These are phyloP conservation scores for Teratosphaeria destructans DNA, from an alignment of 2,329 filamentous ascomycete genomes.

Conservation along the genomic window DNA sequence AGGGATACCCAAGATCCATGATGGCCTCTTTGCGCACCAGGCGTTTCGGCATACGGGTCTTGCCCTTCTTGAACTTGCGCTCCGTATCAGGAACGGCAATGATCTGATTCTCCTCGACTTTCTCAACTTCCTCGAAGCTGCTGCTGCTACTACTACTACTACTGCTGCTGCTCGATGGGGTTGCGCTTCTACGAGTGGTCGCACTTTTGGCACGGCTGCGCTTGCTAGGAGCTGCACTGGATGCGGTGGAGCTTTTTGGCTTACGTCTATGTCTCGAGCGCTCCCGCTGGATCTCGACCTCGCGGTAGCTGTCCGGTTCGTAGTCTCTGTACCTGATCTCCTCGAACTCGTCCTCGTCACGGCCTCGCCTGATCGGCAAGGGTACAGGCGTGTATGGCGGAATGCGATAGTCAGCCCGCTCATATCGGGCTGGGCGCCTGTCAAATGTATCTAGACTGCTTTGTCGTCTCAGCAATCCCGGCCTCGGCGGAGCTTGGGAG, in stretches of 20 bases:
- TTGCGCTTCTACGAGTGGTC: conserved; percentile 14
- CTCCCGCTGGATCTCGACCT: conserved; percentile 38
- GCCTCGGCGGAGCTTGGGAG: conserved; percentile 44
- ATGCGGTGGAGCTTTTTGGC: conserved; percentile 12
- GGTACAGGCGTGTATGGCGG: conserved; percentile 59
- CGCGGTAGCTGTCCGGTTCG: conserved; percentile 36
- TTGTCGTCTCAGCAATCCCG: conserved; percentile 64
- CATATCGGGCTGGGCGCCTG: conserved; percentile 53
- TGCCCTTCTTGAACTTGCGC: conserved; percentile 52
- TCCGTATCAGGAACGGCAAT: conserved; percentile 10
- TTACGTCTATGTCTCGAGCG: conserved; percentile 28
- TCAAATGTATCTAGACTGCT: conserved; percentile 89
- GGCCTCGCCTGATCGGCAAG: conserved; percentile 45
- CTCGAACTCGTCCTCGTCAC: conserved; percentile 53
- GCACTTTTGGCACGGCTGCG: conserved; percentile 13
- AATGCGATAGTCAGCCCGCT: conserved; percentile 54
- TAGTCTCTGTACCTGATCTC: conserved; percentile 39
- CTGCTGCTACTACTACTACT: conserved; percentile 23
- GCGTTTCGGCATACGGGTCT: conserved; percentile 74
- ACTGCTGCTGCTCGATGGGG: conserved; percentile 33
- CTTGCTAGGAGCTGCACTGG: conserved; percentile 9
- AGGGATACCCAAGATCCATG: conserved; percentile 77
- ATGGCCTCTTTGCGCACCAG: conserved; percentile 73
- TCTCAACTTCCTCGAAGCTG: conserved; percentile 10
- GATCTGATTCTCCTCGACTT: conserved; percentile 12